Evolutionary conservation across 2,329 filamentous ascomycete genomes (phyloP).

Genomic region (Cucurbitaria berberidis): DNA sequence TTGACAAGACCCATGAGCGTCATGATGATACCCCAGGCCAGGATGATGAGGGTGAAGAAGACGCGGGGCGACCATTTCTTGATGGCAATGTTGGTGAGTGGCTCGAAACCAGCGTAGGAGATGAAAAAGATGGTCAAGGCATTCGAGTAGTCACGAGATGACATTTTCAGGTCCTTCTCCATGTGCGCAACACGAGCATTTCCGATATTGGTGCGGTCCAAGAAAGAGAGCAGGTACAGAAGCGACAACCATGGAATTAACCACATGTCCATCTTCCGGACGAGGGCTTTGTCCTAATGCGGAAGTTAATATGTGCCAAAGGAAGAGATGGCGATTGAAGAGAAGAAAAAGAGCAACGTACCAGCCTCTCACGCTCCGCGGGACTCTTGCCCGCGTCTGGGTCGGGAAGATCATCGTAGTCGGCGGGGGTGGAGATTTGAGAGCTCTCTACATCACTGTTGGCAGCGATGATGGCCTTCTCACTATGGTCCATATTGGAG

Average conservation of each 20-base stretch:
- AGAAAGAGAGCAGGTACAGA: conserved; percentile 51
- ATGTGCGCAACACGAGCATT: conserved; percentile 55
- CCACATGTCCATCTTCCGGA: conserved; percentile 52
- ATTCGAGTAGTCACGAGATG: conserved; percentile 67
- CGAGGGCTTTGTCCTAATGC: conserved; percentile 44
- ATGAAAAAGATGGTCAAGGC: conserved; percentile 71
- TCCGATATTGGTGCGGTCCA: conserved; percentile 47
- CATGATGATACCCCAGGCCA: conserved; percentile 56
- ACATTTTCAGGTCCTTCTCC: conserved; percentile 36
- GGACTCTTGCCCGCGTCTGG: conserved; percentile 44
- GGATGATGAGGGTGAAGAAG: conserved; percentile 56
- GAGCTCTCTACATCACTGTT: conserved; percentile 39
- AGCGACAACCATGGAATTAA: conserved; percentile 51
- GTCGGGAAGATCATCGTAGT: conserved; percentile 44
- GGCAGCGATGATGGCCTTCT: conserved; percentile 32
- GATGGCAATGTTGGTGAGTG: conserved; percentile 66
- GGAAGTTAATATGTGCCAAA: conserved; percentile 18
- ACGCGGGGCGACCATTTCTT: conserved; percentile 63
- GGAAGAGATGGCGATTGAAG: background rate
- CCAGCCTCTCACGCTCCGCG: conserved; percentile 43
- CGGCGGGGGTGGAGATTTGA: conserved; percentile 31
- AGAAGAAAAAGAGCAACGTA: conserved; percentile 24
- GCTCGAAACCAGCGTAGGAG: conserved; percentile 56
- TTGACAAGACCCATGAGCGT: conserved; percentile 57
- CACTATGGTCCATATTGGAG: conserved; percentile 17